A percentile compares a stretch with the other conserved stretches of the same genome.
Evolutionary conservation across 2,329 filamentous ascomycete genomes (phyloP).

Genomic region (Penicillium sp.): DNA sequence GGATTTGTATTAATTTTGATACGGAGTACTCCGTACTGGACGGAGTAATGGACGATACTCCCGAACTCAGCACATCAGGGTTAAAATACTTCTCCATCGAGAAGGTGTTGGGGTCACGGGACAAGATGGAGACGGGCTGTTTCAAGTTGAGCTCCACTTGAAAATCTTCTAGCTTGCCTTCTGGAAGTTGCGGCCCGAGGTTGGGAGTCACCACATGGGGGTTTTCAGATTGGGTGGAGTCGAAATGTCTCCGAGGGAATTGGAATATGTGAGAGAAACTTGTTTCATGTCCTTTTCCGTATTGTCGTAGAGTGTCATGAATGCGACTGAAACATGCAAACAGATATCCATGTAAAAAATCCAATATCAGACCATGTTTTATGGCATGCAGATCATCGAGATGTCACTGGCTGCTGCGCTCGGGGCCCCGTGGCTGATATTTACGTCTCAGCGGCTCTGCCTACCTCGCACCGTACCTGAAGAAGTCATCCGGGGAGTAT

Average conservation of each 20-base stretch:
- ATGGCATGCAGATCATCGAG: conserved; percentile 1
- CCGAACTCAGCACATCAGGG: background rate
- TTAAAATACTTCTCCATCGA: background rate
- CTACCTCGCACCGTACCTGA: background rate
- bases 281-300: background rate
- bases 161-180: conserved; percentile 14
- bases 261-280: background rate
- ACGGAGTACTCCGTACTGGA: background rate
- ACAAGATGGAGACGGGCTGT: conserved; percentile 12
- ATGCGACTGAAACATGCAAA: conserved; percentile 12
- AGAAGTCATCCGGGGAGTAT: background rate
- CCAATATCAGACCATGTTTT: background rate
- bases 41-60: background rate
- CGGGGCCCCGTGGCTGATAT: background rate
- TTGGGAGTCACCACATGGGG: conserved; percentile 6
- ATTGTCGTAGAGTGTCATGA: conserved; percentile 1
- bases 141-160: conserved; percentile 14
- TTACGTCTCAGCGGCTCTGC: background rate
- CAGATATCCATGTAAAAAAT: background rate
- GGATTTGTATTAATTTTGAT: background rate
- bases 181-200: conserved; percentile 20
- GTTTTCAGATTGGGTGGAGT: conserved; percentile 1
- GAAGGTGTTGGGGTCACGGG: conserved; percentile 11
- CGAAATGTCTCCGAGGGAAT: background rate
- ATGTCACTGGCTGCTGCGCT: background rate